These are phyloP conservation scores for Alternaria dauci DNA, from an alignment of 2,329 filamentous ascomycete species.

Conservation along the genomic window DNA sequence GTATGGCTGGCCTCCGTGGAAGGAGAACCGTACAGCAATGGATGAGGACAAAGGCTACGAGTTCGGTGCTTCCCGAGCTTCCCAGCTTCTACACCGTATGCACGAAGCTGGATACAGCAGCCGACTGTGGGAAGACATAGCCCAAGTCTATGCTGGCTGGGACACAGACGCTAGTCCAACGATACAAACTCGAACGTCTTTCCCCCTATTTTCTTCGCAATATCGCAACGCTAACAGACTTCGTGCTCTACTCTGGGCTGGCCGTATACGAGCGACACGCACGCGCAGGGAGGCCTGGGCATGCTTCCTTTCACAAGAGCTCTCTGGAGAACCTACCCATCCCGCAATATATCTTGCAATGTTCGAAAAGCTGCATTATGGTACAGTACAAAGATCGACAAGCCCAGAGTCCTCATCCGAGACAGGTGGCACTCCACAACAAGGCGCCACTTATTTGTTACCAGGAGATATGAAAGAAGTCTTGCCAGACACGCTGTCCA, in stretches of 20 bases:
- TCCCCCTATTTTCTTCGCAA: slow-evolving; percentile 34
- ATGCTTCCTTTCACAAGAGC: slow-evolving; percentile 66
- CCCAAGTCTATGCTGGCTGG: slow-evolving; percentile 66
- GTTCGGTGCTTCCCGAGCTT: slow-evolving; percentile 65
- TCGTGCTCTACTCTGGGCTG: slow-evolving; percentile 60
- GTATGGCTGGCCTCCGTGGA: slow-evolving; percentile 71
- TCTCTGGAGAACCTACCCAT: slow-evolving; percentile 49
- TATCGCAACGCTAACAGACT: slow-evolving; percentile 10
- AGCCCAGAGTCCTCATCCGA: slow-evolving; percentile 13
- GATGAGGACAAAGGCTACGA: slow-evolving; percentile 66
- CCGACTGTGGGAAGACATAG: slow-evolving; percentile 62
- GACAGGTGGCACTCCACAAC: slow-evolving; percentile 6
- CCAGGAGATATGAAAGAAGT: slow-evolving; percentile 70
- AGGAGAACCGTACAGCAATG: slow-evolving; percentile 67
- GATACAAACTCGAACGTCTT: slow-evolving; percentile 64
- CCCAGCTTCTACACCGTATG: slow-evolving; percentile 64
- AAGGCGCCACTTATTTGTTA: slow-evolving; percentile 40
- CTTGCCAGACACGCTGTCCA: slow-evolving; percentile 64
- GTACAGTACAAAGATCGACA: slow-evolving; percentile 16
- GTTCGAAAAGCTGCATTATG: slow-evolving; percentile 63
- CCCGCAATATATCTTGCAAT: slow-evolving; percentile 63
- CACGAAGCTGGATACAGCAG: slow-evolving; percentile 66
- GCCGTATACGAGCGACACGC: slow-evolving; percentile 66
- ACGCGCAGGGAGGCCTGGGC: slow-evolving; percentile 72
- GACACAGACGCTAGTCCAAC: slow-evolving; percentile 70